Conservation (phyloP, 192 early-diverging fungal species). For the Mortierella claussenii region DNA sequence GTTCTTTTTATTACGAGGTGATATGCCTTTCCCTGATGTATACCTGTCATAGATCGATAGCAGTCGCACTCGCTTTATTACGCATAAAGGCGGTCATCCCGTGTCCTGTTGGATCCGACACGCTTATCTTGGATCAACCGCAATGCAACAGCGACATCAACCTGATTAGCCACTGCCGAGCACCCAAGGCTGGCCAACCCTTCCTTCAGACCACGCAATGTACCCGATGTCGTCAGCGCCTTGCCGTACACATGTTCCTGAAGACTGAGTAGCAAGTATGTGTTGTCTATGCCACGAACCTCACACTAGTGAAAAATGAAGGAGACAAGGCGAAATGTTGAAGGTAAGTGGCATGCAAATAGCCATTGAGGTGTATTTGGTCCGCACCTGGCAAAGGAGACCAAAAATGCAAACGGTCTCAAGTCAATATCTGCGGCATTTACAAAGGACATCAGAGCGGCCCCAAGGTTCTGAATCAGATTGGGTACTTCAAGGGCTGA, state of each 20-base stretch:
- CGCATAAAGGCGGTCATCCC: slow-evolving; percentile 42
- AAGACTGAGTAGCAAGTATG: slow-evolving; percentile 39
- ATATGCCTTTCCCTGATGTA: too few species aligned
- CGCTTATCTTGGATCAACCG: slow-evolving; percentile 39
- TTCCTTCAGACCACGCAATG: slow-evolving; percentile 45
- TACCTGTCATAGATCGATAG: too few species aligned
- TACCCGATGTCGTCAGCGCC: slow-evolving; percentile 37
- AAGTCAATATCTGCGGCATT: too few species aligned
- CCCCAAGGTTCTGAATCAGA: slow-evolving; percentile 48
- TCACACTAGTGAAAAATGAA: too few species aligned
- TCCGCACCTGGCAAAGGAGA: too few species aligned
- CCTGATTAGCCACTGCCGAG: slow-evolving; percentile 7
- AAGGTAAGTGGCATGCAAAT: too few species aligned
- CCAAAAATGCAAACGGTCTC: too few species aligned
- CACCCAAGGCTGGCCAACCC: slow-evolving; percentile 28
- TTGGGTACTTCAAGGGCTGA: slow-evolving; percentile 44
- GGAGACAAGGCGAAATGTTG: too few species aligned
- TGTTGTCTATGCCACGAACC: slow-evolving; percentile 30
- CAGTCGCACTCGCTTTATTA: background rate
- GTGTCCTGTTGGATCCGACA: slow-evolving; percentile 38
- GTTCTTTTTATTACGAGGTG: slow-evolving; percentile 2
- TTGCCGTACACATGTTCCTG: slow-evolving; percentile 50
- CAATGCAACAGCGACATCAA: slow-evolving; percentile 20
- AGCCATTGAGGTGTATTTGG: too few species aligned
- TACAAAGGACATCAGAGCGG: slow-evolving; percentile 50